These are phyloP conservation scores for Alloascoidea hylecoeti DNA, from an alignment of 805 yeast genomes.

Conservation along the genomic window DNA sequence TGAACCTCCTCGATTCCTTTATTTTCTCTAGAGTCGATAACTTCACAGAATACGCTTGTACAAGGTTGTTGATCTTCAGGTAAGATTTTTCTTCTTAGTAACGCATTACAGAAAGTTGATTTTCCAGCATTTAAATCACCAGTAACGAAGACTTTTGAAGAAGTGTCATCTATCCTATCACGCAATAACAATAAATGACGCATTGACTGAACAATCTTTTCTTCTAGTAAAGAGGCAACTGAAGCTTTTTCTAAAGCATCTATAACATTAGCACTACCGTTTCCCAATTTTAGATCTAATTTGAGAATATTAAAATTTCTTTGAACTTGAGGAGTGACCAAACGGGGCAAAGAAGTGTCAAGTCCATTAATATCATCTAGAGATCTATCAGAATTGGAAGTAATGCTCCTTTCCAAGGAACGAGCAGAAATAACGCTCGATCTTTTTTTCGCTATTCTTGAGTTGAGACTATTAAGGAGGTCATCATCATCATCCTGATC, in stretches of 20 bases:
- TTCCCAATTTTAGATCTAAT: conserved; percentile 44
- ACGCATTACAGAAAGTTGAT: conserved; percentile 87
- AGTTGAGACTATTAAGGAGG: conserved; percentile 13
- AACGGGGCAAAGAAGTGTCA: conserved; percentile 9
- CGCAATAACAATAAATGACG: conserved; percentile 59
- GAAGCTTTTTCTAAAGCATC: conserved; percentile 52
- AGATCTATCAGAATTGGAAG: no score
- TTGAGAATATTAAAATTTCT: conserved; percentile 43
- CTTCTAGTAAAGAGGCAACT: conserved; percentile 53
- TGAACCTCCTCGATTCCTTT: conserved; percentile 79
- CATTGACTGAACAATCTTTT: conserved; percentile 47
- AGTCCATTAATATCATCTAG: conserved; percentile 5
- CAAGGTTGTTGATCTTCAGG: conserved; percentile 99
- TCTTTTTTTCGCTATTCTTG: conserved; percentile 10
- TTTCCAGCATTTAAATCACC: conserved; percentile 97
- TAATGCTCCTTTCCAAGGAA: conserved; percentile 8
- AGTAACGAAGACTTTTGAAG: conserved; percentile 89
- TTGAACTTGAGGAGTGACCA: conserved; percentile 6
- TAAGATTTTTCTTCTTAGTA: conserved; percentile 58
- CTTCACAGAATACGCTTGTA: conserved; percentile 92
- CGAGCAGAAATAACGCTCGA: conserved; percentile 9
- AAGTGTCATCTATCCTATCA: conserved; percentile 79
- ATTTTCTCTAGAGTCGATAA: conserved; percentile 71
- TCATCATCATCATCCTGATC: no score
- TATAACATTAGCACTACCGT: conserved; percentile 24